Evolutionary conservation across 768 basidiomycete species (phyloP), one percentile per base, ranked within the genome.

Genomic region (Leccinum barrowsii): DNA sequence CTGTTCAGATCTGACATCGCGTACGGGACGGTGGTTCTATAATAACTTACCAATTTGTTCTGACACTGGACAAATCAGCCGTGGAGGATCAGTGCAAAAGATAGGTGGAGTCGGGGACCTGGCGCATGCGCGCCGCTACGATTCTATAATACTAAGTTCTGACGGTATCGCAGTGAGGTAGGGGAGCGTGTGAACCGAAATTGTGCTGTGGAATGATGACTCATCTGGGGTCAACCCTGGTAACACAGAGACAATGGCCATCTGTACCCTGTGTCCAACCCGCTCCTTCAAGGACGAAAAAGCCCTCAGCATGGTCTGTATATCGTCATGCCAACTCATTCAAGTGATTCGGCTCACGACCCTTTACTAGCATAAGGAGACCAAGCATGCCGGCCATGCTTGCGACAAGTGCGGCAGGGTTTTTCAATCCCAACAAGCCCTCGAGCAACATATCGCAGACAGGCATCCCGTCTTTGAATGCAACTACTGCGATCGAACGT

Each of bases 401-500:
- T 68, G 67, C 55, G 37, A 0, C 42, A 2, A 3, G 8, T 70
- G 67, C 47, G 13, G 12, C 58, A 56, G 42, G 19, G 21, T 5
- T 11, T 7, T 69, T 11, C 4, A 2, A 2, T 59, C 59, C 6
- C 26, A 60, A 49, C 19, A 37, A 8, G 56, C 54, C n/a, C 65
- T 67, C 35, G 56, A 67, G 5, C 59, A 65, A 7, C 68, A 69
- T 34, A 49, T 4, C 1, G 32, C 3, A 12, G 55, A 56, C 46
- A 67, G 56, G 13, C 67, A 69, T 52, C 0, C 17, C 22, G 3
- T 0, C 21, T 56, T 65, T 28, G 52, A 61, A 47, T 72, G 70
- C 21, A 7, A n/a, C 6, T 35, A 64, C 30, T 70, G 70, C 11
- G 42, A 60, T 13, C 52, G 54, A 4, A 22, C 46, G 2, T 66